Evolutionary conservation across 305 asterid genomes (phyloP), one percentile per base, ranked within the genome.

Genomic region (Rubia balearica): DNA sequence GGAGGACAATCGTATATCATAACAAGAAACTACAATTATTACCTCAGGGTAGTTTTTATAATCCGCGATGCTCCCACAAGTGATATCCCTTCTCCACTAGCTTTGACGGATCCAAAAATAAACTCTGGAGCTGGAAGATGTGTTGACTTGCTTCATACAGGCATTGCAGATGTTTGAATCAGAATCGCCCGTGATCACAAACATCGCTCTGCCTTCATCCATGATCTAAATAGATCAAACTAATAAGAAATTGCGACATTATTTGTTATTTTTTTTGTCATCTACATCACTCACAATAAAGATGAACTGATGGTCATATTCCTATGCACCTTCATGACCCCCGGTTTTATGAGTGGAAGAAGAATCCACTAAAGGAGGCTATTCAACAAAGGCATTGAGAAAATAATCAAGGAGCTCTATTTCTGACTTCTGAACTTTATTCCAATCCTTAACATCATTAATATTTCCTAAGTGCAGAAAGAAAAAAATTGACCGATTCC

Each of bases 181-280:
- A 22, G 96, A 85, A 71, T 94, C 96, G 41, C 99, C 99, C 0
- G 99, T 94, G 56, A 94, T 94, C 96, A 87, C 79, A 84, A 94
- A 94, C 75, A 94, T 85, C 78, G 91, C 99, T 71, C 78, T 87
- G 9, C 98, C 98, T 82, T 94, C 98, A 68, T 94, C 98, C 75
- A 91, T 71, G 59, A 94, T 91, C 46, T 91, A 87, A 70, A 94
- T 91, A 9, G 91, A 73, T 0, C 87, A 81, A 64, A 81, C 84
- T 71, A 94, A 77, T 74, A 94, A 74, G 76, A 88, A 85, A 70
- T 78, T 78, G 70, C 83, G 96, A 80, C 98, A 93, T 0, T 87
- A 82, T 41, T 68, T 70, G 48, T 95, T 82, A 76, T 78, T 57
- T 27, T 73, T 75, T 61, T 88, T 84, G 55, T 42, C 74, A 73